These are phyloP conservation scores for Aspergillus novofumigatus DNA, from an alignment of 2,329 filamentous ascomycete genomes.

Conservation along the genomic window DNA sequence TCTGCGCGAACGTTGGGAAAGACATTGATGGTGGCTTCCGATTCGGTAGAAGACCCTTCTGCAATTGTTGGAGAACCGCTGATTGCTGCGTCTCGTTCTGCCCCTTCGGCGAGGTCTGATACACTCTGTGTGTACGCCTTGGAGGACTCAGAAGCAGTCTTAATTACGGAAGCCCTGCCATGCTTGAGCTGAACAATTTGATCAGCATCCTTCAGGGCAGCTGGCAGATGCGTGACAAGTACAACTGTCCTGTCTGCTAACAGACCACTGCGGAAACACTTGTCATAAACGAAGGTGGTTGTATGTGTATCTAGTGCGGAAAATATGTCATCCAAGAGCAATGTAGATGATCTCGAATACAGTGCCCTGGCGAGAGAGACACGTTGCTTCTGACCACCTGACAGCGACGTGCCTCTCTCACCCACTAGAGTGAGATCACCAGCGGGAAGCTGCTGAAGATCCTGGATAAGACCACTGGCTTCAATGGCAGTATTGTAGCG, in stretches of 20 bases:
- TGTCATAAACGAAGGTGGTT: slow-evolving; percentile 52
- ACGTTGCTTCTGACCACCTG: slow-evolving; percentile 60
- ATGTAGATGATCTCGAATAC: slow-evolving; percentile 53
- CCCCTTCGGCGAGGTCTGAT: slow-evolving; percentile 5
- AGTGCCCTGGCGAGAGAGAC: slow-evolving; percentile 56
- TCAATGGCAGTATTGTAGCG: slow-evolving; percentile 59
- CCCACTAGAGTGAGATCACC: slow-evolving; percentile 59
- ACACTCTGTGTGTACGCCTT: neutral
- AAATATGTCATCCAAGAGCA: slow-evolving; percentile 58
- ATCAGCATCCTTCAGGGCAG: slow-evolving; percentile 21
- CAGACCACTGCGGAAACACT: slow-evolving; percentile 55
- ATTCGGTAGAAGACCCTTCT: slow-evolving; percentile 4
- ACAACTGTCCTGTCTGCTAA: slow-evolving; percentile 53
- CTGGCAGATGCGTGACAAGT: slow-evolving; percentile 50
- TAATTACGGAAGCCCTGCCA: slow-evolving; percentile 14
- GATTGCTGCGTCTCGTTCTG: slow-evolving; percentile 1
- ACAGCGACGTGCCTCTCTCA: slow-evolving; percentile 60
- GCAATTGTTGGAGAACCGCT: neutral
- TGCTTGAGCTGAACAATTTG: slow-evolving; percentile 16
- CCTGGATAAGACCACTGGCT: slow-evolving; percentile 55
- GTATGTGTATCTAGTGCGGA: slow-evolving; percentile 59
- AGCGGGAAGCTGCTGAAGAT: slow-evolving; percentile 53
- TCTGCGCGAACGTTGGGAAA: slow-evolving; percentile 3
- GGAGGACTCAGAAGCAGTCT: slow-evolving; percentile 1
- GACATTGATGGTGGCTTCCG: slow-evolving; percentile 3